These are phyloP conservation scores for Delphinella strobiligena DNA, from an alignment of 2,329 filamentous ascomycete genomes.

Conservation along the genomic window DNA sequence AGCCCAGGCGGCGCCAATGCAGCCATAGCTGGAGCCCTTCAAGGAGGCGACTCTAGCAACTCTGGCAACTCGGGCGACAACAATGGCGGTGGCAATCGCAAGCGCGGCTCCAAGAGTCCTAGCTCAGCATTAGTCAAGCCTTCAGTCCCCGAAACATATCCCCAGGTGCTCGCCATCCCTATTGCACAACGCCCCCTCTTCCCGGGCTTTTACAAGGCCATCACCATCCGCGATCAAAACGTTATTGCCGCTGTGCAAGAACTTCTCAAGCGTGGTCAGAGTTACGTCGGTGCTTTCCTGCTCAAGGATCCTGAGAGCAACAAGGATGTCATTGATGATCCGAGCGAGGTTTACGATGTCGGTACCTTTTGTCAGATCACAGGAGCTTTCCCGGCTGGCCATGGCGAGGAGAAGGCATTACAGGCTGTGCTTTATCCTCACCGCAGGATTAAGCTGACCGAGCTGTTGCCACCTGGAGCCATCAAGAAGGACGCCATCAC, in stretches of 20 bases:
- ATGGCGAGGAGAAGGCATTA: conserved; percentile 65
- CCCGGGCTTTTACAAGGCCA: conserved; percentile 96
- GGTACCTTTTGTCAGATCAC: conserved; percentile 98
- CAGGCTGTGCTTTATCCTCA: conserved; percentile 95
- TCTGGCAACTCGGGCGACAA: conserved; percentile 24
- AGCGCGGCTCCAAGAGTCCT: conserved; percentile 18
- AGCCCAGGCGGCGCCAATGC: conserved; percentile 45
- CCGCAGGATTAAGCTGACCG: conserved; percentile 81
- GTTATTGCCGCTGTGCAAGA: conserved; percentile 89
- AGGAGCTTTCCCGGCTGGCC: conserved; percentile 74
- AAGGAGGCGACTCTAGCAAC: conserved; percentile 34
- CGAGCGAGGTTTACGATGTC: conserved; percentile 86
- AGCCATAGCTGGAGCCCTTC: not conserved
- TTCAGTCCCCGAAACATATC: conserved; percentile 85
- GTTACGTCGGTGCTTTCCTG: conserved; percentile 91
- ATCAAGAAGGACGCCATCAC: conserved; percentile 28
- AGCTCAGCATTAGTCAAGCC: conserved; percentile 57
- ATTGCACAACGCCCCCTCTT: conserved; percentile 90
- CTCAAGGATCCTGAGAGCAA: conserved; percentile 95
- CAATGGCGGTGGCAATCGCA: conserved; percentile 59
- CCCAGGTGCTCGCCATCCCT: conserved; percentile 93
- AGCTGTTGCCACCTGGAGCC: conserved; percentile 54
- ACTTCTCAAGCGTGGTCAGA: conserved; percentile 92
- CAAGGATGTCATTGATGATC: conserved; percentile 81
- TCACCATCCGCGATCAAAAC: conserved; percentile 87